Evolutionary conservation across 257 asterid species (phyloP), one percentile per base, ranked within the genome.

Genomic region (Phtheirospermum japonicum): DNA sequence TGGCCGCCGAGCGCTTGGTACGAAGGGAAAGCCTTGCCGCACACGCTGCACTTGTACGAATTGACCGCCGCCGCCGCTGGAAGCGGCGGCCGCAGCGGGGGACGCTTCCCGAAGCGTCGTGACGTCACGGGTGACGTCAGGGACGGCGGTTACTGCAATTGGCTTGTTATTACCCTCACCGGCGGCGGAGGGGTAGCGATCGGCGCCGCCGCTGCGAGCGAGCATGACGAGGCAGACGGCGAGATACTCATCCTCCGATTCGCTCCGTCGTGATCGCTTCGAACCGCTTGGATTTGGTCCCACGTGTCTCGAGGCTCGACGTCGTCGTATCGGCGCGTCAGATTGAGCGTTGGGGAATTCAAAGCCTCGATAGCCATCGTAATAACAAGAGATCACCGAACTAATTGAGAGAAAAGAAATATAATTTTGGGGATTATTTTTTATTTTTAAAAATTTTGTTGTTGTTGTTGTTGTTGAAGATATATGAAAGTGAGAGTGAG

Each of bases 1-100:
- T 92, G 99, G 5, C 97, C 99, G 42, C 97, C 99, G 16, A 92
- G 80, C 0, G 99, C 97, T 63, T 92, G 99, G 71, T 86, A 84
- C 0, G 97, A 74, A 0, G 71, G 17, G 66, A 92, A 92, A 4
- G 73, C 60, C 46, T 80, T 92, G 40, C 68, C 46, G 59, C 99
- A 92, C 14, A 83, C 89, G 68, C 67, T 66, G 50, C 99, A 92
- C 77, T 23, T 74, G 83, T 82, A 71, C 0, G 71, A 57, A 39
- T 63, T 72, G 23, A 34, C 16, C 36, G 56, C 16, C 13, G 73
- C n/a, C n/a, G n/a, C n/a, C n/a, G n/a, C n/a, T n/a, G n/a, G n/a
- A n/a, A n/a, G n/a, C n/a, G n/a, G n/a, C n/a, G n/a, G n/a, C n/a
- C n/a, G n/a, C n/a, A n/a, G n/a, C n/a, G n/a, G n/a, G n/a, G n/a